Conservation (phyloP, 2,329 filamentous ascomycete genomes). For the Ophiognomonia clavigignenti-juglandacearum region DNA sequence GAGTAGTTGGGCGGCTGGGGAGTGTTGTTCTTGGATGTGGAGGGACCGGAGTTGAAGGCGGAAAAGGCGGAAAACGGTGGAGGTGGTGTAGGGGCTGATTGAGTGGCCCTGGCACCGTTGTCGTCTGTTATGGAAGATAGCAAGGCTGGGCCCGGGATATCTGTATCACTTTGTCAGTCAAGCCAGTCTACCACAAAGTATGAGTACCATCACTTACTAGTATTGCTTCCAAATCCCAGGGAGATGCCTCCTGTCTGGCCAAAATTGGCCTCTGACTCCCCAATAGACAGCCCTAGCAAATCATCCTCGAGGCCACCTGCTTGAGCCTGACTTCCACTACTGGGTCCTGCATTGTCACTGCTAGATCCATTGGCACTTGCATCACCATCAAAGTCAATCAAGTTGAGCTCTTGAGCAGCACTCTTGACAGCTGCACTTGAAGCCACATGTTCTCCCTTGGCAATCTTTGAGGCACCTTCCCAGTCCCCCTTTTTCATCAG, state of each 20-base stretch:
- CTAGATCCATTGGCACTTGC: constrained; percentile 48
- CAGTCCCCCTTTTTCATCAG: constrained; percentile 93
- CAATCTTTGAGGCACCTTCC: constrained; percentile 76
- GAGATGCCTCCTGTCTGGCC: constrained; percentile 78
- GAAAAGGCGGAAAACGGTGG: constrained; percentile 47
- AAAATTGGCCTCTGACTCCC: constrained; percentile 53
- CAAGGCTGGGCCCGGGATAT: constrained; percentile 59
- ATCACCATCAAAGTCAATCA: constrained; percentile 84
- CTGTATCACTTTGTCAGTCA: constrained; percentile 33
- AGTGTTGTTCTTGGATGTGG: constrained; percentile 45
- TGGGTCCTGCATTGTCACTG: constrained; percentile 10
- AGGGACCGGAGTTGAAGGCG: constrained; percentile 47
- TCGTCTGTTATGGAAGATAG: constrained; percentile 60
- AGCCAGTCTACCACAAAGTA: not conserved
- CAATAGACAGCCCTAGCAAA: constrained; percentile 80
- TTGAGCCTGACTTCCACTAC: constrained; percentile 39
- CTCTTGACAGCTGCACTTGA: constrained; percentile 51
- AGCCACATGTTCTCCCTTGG: constrained; percentile 59
- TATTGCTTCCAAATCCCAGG: constrained; percentile 69
- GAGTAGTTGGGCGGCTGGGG: constrained; percentile 46
- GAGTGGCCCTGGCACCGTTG: constrained; percentile 49
- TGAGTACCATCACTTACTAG: constrained; percentile 46
- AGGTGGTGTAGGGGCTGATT: constrained; percentile 35
- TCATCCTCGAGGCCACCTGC: constrained; percentile 76
- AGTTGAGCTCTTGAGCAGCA: constrained; percentile 68